Conservation (phyloP, 2,329 filamentous ascomycete species). For the Grosmannia huntii region DNA sequence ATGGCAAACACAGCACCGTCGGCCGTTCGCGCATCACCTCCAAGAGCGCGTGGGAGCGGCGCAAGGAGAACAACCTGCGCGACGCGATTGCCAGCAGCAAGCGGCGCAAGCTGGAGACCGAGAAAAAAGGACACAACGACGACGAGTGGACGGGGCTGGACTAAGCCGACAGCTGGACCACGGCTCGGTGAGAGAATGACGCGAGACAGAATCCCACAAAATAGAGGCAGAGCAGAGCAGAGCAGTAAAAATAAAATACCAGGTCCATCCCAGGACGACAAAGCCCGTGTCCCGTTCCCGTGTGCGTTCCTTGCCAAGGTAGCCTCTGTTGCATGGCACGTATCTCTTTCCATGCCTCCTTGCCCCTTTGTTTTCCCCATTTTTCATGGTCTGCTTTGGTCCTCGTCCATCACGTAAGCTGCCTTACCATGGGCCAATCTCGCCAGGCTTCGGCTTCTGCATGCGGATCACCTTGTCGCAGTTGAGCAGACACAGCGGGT, state of each 20-base stretch:
- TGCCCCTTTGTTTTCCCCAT: not conserved
- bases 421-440: conserved; percentile 32
- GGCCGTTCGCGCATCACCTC: conserved; percentile 61
- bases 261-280: not conserved
- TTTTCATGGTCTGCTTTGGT: not conserved
- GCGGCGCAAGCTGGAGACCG: conserved; percentile 30
- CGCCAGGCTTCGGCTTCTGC: conserved; percentile 37
- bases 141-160: conserved; percentile 20
- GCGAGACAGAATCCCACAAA: not conserved
- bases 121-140: not conserved
- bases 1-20: conserved; percentile 1
- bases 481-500: conserved; percentile 59
- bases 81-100: conserved; percentile 52
- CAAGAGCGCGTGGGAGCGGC: conserved; percentile 63
- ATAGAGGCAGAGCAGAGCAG: not conserved
- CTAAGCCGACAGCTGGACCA: not conserved
- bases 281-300: not conserved
- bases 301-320: not conserved
- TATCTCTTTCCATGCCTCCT: not conserved
- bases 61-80: conserved; percentile 51
- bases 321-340: not conserved
- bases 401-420: not conserved
- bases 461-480: conserved; percentile 57
- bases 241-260: not conserved
- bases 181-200: not conserved